phyloP scores from a whole-genome alignment of 306 rosid genomes.

The Rosa multiflora region DNA sequence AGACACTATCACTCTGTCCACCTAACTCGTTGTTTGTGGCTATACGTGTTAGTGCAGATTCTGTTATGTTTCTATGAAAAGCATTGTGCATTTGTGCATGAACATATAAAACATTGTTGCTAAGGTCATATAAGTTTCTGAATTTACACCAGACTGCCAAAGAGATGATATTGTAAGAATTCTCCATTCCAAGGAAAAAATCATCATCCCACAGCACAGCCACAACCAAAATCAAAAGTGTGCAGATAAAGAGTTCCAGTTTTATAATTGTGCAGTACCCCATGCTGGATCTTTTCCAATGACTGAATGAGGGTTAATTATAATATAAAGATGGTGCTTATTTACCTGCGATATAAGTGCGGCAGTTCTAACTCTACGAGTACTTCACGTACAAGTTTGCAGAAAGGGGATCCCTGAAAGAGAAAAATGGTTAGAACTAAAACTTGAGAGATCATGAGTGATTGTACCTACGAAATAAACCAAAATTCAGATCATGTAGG shows the following conservation, averaged over 20 bases:
- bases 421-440: conserved; percentile 24
- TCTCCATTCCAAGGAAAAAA: background rate
- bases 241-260: background rate
- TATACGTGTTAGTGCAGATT: background rate
- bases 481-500: background rate
- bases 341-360: conserved; percentile 65
- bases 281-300: background rate
- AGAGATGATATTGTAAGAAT: background rate
- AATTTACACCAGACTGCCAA: background rate
- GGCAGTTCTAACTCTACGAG: conserved; percentile 94
- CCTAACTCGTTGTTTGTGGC: background rate
- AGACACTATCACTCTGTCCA: background rate
- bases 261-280: background rate
- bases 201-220: background rate
- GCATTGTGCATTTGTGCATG: background rate
- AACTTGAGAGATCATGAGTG: background rate
- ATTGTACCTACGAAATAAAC: background rate
- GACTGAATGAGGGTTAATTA: background rate
- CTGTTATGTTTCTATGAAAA: background rate
- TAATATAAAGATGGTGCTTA: background rate
- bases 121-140: background rate
- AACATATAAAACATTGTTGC: background rate
- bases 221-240: background rate
- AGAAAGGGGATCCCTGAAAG: conserved; percentile 93
- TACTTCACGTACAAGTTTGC: conserved; percentile 93